Percentiles rank a stretch among this genome's conserved stretches.
Conservation (phyloP, 495 filamentous ascomycete species). For the Xylaria grammica region DNA sequence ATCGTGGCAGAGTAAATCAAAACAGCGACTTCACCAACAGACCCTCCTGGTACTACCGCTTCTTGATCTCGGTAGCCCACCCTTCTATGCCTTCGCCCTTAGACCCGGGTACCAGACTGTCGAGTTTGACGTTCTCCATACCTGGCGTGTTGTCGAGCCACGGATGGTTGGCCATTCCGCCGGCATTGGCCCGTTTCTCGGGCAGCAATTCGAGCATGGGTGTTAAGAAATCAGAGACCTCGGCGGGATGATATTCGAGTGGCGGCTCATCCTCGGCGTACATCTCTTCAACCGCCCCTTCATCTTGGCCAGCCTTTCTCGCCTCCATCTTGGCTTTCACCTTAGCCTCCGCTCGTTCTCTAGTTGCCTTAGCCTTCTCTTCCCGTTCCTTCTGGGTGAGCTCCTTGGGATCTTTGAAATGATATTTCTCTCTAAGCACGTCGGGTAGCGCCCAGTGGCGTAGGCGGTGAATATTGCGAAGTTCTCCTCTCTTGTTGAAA, state of each 20-base stretch:
- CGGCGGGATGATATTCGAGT: constrained; percentile 37
- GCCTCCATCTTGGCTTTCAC: constrained; percentile 47
- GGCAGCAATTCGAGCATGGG: constrained; percentile 94
- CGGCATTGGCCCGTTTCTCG: constrained; percentile 88
- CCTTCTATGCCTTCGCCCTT: constrained; percentile 94
- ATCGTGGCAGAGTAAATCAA: constrained; percentile 6
- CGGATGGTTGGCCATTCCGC: constrained; percentile 84
- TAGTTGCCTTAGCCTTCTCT: constrained; percentile 34
- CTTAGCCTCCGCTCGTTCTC: constrained; percentile 61
- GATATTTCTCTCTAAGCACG: constrained; percentile 95
- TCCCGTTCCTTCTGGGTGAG: constrained; percentile 29
- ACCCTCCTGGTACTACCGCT: constrained; percentile 58
- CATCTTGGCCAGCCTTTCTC: constrained; percentile 37
- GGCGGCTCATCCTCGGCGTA: constrained; percentile 33
- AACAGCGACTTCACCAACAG: not conserved
- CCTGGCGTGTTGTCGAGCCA: constrained; percentile 85
- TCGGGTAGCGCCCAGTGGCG: constrained; percentile 96
- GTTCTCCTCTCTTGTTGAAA: constrained; percentile 96
- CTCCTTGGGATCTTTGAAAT: constrained; percentile 71
- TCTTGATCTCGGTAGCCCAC: constrained; percentile 90
- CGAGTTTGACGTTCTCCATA: constrained; percentile 79
- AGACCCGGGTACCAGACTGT: constrained; percentile 74
- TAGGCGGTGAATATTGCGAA: constrained; percentile 95
- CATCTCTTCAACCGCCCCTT: constrained; percentile 37
- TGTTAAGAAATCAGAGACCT: constrained; percentile 81